Evolutionary conservation across 805 yeast species (phyloP), one percentile per base, ranked within the genome.

Genomic region (Saccharomycopsis sp.): DNA sequence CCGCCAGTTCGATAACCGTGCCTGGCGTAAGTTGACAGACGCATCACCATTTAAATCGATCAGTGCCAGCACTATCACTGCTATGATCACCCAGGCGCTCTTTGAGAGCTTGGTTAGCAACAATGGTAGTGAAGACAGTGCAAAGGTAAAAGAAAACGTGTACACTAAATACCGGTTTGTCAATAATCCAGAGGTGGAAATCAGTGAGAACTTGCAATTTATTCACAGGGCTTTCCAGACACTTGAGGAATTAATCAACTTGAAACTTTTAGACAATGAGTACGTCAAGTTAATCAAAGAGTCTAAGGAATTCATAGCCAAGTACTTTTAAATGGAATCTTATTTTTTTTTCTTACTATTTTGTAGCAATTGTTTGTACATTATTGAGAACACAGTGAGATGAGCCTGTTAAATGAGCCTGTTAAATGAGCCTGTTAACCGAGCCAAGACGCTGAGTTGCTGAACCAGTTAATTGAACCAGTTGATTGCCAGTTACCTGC

Each of bases 11-110:
- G 67, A 73, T 2, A 80, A 78, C 62, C 62, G 67, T 17, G 78
- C 80, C 1, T 90, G 97, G 97, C 72, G 76, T 53, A 62, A 72
- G 5, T 70, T 90, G 51, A 80, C 82, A 1, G 65, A 72, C 12
- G 76, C 79, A 60, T 65, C 86, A 55, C 96, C 96, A 9, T 89
- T 87, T 66, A 78, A 75, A 59, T 69, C 68, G 25, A 73, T 75
- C 49, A 69, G 82, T 35, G 85, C 88, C 60, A 85, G 78, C 66
- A 83, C 89, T 1, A 73, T 87, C 14, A 68, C 84, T 65, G 93
- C 88, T 5, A 76, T 86, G 9, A 74, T 85, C 2, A 73, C 79
- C 3, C 83, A 83, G 65, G 72, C 80, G 1, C 52, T 64, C n/a
- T 53, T 69, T 17, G 70, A 68, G 29, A 14, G 50, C 24, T 22